Evolutionary conservation across 1,139 yeast species (phyloP).

Genomic region (Meyerozyma sp.): DNA sequence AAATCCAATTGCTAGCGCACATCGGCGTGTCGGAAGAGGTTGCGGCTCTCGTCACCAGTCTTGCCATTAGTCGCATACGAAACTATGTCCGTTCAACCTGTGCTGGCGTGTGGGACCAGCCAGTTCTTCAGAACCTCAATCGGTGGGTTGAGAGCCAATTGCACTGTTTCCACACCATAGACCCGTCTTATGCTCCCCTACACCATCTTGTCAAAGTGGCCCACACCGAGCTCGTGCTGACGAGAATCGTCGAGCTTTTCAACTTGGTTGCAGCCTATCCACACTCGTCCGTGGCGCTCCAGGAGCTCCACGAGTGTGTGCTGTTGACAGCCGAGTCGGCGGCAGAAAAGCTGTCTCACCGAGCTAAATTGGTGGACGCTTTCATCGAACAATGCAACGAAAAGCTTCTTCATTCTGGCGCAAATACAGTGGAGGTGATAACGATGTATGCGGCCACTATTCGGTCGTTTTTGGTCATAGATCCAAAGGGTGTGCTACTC

Average conservation of each 20-base stretch:
- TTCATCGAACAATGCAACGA: constrained; percentile 49
- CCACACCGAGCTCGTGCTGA: constrained; percentile 39
- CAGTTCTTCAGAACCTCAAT: constrained; percentile 31
- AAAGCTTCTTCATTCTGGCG: constrained; percentile 72
- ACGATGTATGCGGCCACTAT: constrained; percentile 68
- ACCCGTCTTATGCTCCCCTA: constrained; percentile 14
- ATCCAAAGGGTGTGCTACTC: constrained; percentile 79
- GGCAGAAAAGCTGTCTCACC: constrained; percentile 18
- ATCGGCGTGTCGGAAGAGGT: constrained; percentile 30
- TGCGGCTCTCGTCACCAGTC: constrained; percentile 33
- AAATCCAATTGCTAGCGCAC: background rate
- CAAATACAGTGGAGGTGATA: constrained; percentile 72
- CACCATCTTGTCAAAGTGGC: constrained; percentile 34
- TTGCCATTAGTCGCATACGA: constrained; percentile 37
- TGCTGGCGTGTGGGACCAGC: constrained; percentile 35
- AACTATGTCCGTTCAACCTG: constrained; percentile 30
- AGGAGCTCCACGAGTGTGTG: constrained; percentile 56
- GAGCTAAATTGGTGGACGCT: constrained; percentile 48
- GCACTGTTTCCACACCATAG: constrained; percentile 26
- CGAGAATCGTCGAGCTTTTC: constrained; percentile 61
- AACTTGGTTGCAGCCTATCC: constrained; percentile 61
- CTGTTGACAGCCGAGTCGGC: constrained; percentile 15
- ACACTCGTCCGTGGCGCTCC: constrained; percentile 49
- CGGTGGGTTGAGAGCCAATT: constrained; percentile 34
- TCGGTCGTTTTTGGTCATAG: constrained; percentile 67